A percentile compares a stretch with the other conserved stretches of the same genome.
Evolutionary conservation across 345 rosid genomes (phyloP).

Genomic region (Triadica sebifera): DNA sequence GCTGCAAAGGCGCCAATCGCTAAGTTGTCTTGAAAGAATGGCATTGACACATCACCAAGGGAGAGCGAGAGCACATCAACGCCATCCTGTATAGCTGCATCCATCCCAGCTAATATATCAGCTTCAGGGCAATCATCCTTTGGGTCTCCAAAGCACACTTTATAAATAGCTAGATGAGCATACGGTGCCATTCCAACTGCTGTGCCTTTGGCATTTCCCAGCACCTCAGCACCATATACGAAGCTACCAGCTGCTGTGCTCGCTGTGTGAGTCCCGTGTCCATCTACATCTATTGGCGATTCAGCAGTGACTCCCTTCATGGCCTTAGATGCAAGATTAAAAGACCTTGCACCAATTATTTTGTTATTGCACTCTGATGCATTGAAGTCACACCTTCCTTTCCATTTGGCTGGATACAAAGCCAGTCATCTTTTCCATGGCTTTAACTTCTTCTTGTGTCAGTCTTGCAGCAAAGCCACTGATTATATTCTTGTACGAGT

Average conservation of each 20-base stretch:
- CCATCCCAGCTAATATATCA: constrained; percentile 58
- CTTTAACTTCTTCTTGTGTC: constrained; percentile 35
- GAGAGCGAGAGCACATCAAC: constrained; percentile 63
- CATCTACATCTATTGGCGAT: constrained; percentile 12
- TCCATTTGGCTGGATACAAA: constrained; percentile 34
- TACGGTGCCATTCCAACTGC: constrained; percentile 39
- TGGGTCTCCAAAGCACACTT: constrained; percentile 48
- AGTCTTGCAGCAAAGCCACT: constrained; percentile 53
- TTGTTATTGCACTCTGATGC: constrained; percentile 22
- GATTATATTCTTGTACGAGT: constrained; percentile 33
- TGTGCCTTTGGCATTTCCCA: constrained; percentile 62
- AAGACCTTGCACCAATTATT: constrained; percentile 19
- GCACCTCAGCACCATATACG: constrained; percentile 25
- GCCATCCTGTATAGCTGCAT: constrained; percentile 56
- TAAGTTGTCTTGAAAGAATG: constrained; percentile 31
- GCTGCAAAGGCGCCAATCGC: constrained; percentile 35
- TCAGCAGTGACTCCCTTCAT: constrained; percentile 3
- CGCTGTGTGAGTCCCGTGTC: constrained; percentile 27
- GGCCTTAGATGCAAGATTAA: constrained; percentile 4
- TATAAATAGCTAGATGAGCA: constrained; percentile 60
- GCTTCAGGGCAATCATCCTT: constrained; percentile 40
- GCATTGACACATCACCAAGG: constrained; percentile 26
- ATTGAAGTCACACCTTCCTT: constrained; percentile 27
- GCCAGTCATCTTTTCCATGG: constrained; percentile 30
- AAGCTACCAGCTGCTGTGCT: constrained; percentile 49